Evolutionary conservation across 2,329 filamentous ascomycete species (phyloP).

Genomic region (Microcyclosporella mali): DNA sequence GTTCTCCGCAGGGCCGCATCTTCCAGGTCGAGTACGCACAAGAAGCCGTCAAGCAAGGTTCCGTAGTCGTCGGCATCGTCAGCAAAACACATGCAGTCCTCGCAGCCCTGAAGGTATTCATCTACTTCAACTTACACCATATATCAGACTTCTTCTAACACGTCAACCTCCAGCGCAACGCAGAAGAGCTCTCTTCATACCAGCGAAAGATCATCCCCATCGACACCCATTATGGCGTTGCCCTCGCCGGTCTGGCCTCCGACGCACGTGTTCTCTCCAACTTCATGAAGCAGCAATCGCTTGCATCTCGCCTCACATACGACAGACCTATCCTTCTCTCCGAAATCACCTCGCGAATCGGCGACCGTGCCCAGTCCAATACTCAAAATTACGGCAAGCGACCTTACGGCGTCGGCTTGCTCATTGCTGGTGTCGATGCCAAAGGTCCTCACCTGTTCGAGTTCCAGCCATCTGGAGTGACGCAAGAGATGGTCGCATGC

Average conservation of each 20-base stretch:
- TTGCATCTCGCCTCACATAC: conserved; percentile 91
- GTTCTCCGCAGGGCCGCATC: conserved; percentile 97
- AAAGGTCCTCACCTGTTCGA: conserved; percentile 94
- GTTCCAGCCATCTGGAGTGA: conserved; percentile 94
- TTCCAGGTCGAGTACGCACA: conserved; percentile 99
- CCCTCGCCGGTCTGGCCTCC: conserved; percentile 92
- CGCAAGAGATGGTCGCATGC: conserved; percentile 93
- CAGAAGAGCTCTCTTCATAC: conserved; percentile 98
- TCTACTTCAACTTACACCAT: conserved; percentile 1
- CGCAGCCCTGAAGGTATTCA: conserved; percentile 82
- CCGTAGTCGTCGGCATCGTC: conserved; percentile 90
- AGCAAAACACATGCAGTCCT: conserved; percentile 98
- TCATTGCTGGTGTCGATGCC: conserved; percentile 91
- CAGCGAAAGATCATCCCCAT: conserved; percentile 98
- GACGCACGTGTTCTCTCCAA: conserved; percentile 98
- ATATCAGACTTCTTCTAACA: conserved; percentile 1
- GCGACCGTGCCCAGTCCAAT: conserved; percentile 93
- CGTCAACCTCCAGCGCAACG: conserved; percentile 67
- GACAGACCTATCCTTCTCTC: conserved; percentile 87
- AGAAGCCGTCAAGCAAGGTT: conserved; percentile 98
- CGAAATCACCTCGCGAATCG: conserved; percentile 84
- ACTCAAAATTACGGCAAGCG: conserved; percentile 96
- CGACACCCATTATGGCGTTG: conserved; percentile 91
- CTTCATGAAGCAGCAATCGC: conserved; percentile 99
- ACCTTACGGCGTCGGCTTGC: conserved; percentile 88